Conservation (phyloP, 2,329 filamentous ascomycete species). For the Coccinonectria pachysandricola region DNA sequence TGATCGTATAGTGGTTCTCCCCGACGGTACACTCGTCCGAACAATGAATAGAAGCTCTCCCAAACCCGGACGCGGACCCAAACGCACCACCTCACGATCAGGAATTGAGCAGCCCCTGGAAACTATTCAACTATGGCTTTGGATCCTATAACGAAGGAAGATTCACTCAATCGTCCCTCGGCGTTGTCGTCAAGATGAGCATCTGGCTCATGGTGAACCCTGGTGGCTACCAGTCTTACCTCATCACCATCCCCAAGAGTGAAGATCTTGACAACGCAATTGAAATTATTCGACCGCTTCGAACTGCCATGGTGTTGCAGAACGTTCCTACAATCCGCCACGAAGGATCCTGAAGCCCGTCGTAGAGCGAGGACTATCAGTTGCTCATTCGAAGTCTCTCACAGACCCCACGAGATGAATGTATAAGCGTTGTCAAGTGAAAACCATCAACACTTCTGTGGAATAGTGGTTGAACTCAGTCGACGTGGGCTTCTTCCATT, state of each 20-base stretch:
- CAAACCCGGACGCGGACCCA: conserved; percentile 1
- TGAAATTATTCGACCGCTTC: conserved; percentile 12
- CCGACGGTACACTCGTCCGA: conserved; percentile 3
- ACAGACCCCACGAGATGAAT: too few relatives aligned
- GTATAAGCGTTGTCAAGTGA: too few relatives aligned
- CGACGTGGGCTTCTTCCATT: too few relatives aligned
- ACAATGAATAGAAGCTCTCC: conserved; percentile 6
- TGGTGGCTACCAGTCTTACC: conserved; percentile 8
- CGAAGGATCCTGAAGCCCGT: too few relatives aligned
- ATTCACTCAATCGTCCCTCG: conserved; percentile 8
- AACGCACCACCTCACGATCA: too few relatives aligned
- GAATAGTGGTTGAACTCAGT: too few relatives aligned
- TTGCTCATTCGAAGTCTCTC: too few relatives aligned
- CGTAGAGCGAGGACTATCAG: too few relatives aligned
- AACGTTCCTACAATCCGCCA: conserved; percentile 12
- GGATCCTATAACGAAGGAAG: conserved; percentile 9
- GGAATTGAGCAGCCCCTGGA: too few relatives aligned
- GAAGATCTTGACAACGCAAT: conserved; percentile 12
- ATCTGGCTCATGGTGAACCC: conserved; percentile 12
- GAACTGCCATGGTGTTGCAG: conserved; percentile 12
- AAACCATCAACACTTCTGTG: too few relatives aligned
- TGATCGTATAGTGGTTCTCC: too few relatives aligned
- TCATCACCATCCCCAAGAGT: conserved; percentile 12
- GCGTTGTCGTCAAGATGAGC: conserved; percentile 12
- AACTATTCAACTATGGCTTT: conserved; percentile 7